Conservation (phyloP, 2,329 filamentous ascomycete species). For the Celoporthe dispersa region DNA sequence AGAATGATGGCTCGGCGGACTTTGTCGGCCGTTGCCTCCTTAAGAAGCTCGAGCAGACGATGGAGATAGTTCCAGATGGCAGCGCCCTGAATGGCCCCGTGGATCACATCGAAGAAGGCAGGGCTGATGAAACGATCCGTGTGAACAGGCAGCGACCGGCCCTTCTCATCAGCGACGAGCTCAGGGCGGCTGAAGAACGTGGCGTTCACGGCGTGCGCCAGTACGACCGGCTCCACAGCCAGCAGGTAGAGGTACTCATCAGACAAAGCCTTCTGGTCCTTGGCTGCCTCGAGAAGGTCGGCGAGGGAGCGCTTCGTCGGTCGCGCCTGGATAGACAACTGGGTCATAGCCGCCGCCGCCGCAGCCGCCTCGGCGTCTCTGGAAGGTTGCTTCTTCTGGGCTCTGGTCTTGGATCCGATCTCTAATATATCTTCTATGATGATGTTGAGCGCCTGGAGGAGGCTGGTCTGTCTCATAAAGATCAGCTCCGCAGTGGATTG, state of each 20-base stretch:
- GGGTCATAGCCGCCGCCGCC: conserved; percentile 38
- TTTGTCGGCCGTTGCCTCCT: conserved; percentile 35
- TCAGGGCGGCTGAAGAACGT: conserved; percentile 48
- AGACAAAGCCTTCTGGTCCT: conserved; percentile 40
- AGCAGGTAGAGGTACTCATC: conserved; percentile 44
- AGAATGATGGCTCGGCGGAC: conserved; percentile 41
- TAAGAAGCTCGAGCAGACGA: conserved; percentile 42
- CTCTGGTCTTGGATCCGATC: conserved; percentile 39
- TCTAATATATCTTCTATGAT: conserved; percentile 49
- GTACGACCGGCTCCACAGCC: conserved; percentile 38
- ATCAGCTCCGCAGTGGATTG: conserved; percentile 42
- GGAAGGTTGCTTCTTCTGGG: conserved; percentile 35
- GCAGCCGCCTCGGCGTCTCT: conserved; percentile 38
- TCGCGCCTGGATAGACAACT: conserved; percentile 37
- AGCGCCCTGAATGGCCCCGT: conserved; percentile 40
- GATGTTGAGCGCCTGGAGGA: conserved; percentile 46
- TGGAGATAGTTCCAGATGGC: conserved; percentile 48
- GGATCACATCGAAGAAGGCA: conserved; percentile 47
- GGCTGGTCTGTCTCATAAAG: conserved; percentile 43
- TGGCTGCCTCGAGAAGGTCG: conserved; percentile 38
- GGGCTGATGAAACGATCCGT: conserved; percentile 48
- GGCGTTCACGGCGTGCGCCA: conserved; percentile 41
- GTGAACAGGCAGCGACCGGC: conserved; percentile 42
- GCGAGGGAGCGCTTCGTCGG: conserved; percentile 38
- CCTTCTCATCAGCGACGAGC: conserved; percentile 50